Percentiles rank a stretch among this genome's conserved stretches.
Conservation (phyloP, 1,139 yeast species). For the Geotrichum australiense region DNA sequence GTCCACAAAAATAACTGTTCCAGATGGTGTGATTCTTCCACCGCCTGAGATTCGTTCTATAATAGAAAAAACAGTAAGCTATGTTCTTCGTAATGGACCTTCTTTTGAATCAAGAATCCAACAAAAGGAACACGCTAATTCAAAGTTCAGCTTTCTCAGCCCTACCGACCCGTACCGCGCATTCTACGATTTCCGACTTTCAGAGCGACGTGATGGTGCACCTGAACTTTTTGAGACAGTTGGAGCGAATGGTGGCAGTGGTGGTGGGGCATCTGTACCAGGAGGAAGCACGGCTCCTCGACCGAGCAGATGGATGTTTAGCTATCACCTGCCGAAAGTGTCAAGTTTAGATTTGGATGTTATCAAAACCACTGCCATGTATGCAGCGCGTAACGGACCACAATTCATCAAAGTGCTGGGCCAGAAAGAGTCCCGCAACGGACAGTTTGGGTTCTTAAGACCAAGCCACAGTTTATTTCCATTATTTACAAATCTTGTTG, state of each 20-base stretch:
- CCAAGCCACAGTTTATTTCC: conserved; percentile 54
- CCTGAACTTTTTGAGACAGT: conserved; percentile 18
- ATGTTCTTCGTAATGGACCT: conserved; percentile 61
- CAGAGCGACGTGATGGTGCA: conserved; percentile 28
- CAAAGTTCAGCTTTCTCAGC: conserved; percentile 58
- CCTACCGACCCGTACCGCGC: conserved; percentile 48
- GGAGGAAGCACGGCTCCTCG: conserved; percentile 18
- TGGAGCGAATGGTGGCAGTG: conserved; percentile 2
- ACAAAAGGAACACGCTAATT: conserved; percentile 41
- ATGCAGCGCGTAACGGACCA: conserved; percentile 51
- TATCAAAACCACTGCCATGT: conserved; percentile 66
- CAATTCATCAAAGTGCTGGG: conserved; percentile 39
- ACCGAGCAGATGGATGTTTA: conserved; percentile 43
- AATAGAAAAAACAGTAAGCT: conserved; percentile 67
- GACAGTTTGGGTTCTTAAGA: conserved; percentile 65
- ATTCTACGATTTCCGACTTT: conserved; percentile 46
- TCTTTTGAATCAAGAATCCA: conserved; percentile 57
- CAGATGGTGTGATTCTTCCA: conserved; percentile 46
- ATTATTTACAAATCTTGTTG: conserved; percentile 45
- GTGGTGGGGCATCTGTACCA: conserved; percentile 8
- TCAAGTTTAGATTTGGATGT: conserved; percentile 60
- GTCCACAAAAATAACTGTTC: conserved; percentile 23
- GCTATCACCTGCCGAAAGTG: conserved; percentile 47
- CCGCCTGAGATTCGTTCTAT: conserved; percentile 48
- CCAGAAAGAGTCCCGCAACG: conserved; percentile 39